Conservation (phyloP, 2,329 filamentous ascomycete genomes). For the Neopestalotiopsis clavispora region DNA sequence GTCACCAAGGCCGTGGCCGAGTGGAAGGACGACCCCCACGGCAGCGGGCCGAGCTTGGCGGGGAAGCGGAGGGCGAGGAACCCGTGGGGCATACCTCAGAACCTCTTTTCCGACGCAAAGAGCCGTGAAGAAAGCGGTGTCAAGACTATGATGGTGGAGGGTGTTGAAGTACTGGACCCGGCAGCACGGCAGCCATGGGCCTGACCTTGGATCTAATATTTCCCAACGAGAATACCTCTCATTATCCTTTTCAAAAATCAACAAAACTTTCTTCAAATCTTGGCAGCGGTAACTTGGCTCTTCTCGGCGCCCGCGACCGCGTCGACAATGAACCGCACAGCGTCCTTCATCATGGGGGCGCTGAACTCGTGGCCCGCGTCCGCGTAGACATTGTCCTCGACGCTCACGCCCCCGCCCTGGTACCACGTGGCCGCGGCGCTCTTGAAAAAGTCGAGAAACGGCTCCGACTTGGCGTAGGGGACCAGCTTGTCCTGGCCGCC, state of each 20-base stretch:
- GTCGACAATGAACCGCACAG: slow-evolving; percentile 65
- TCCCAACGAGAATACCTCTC: background rate
- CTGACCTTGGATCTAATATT: background rate
- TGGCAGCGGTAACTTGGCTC: slow-evolving; percentile 30
- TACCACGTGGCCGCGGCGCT: slow-evolving; percentile 57
- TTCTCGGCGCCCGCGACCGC: slow-evolving; percentile 41
- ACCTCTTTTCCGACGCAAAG: slow-evolving; percentile 45
- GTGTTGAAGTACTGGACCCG: slow-evolving; percentile 46
- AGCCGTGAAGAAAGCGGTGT: slow-evolving; percentile 43
- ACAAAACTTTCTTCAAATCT: slow-evolving; percentile 26
- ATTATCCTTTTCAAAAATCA: background rate
- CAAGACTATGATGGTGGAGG: slow-evolving; percentile 37
- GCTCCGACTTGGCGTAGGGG: slow-evolving; percentile 64
- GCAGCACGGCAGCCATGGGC: slow-evolving; percentile 46
- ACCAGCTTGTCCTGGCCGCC: slow-evolving; percentile 75
- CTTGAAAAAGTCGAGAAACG: slow-evolving; percentile 68
- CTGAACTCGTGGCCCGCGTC: slow-evolving; percentile 74
- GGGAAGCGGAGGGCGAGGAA: slow-evolving; percentile 56
- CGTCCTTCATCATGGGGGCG: slow-evolving; percentile 68
- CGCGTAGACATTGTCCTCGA: slow-evolving; percentile 72
- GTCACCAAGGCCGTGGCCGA: slow-evolving; percentile 48
- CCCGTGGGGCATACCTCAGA: slow-evolving; percentile 50
- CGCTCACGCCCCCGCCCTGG: slow-evolving; percentile 55
- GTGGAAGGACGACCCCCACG: slow-evolving; percentile 60
- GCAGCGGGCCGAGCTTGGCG: slow-evolving; percentile 47